Base-by-base conservation (phyloP, 257 asterid species). In the Solanum chilense region DNA sequence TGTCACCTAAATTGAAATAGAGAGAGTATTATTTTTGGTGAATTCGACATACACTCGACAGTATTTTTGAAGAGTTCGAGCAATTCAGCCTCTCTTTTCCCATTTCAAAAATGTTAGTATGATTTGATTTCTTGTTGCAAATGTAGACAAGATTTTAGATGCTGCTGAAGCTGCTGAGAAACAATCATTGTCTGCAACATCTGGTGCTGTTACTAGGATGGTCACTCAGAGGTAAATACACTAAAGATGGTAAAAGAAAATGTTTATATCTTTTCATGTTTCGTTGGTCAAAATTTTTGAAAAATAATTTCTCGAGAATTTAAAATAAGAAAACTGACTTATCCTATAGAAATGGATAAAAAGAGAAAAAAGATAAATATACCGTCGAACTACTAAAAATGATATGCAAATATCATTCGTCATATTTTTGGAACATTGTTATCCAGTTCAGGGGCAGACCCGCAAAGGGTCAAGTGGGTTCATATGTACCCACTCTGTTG, bases 131-230 rank as follows among this genome's bases (percentile, higher is more conserved):
- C 9, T 44, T 39, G 5, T 66, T 68, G 33, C 71, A 88, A 86
- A 1, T 58, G 83, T 94, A 95, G 98, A 96, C 33, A 96, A 91
- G 86, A 89, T 96, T 71, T 37, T 95, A 35, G 98, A 96, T 85
- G 96, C 98, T 45, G 96, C 98, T 47, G 98, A 96, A 91, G 98
- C 96, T 66, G 98, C 98, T 39, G 98, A 96, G 85, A 94, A 91
- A 90, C 98, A 94, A 89, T 60, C 97, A 18, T 62, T 90, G 87
- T 29, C 90, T 27, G 97, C 98, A 66, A 94, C 97, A 82, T 94
- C 98, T 4, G 95, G 95, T 23, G 97, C 98, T n/a, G 92, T 94
- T 20, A 92, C 94, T 47, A 91, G 93, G 69, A 88, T 91, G 87
- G 98, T 96, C 69, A 66, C 94, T 33, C 62, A 52, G 2, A 52